These are phyloP conservation scores for Quercus suber DNA, from an alignment of 306 rosid genomes.

Conservation along the genomic window DNA sequence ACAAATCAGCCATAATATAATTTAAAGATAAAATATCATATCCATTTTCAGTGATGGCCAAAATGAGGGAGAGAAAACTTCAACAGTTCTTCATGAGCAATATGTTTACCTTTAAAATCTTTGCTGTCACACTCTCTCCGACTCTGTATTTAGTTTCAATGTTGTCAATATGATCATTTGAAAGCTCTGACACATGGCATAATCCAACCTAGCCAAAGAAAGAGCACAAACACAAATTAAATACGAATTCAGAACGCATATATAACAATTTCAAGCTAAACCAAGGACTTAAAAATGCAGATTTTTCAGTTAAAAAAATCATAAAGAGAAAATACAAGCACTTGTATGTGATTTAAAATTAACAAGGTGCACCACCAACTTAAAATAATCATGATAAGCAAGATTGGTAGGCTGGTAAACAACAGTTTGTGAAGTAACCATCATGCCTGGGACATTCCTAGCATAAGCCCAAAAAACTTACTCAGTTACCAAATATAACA, in stretches of 20 bases:
- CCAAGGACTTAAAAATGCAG: not conserved
- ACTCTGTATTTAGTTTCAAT: constrained; percentile 60
- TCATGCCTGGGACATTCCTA: not conserved
- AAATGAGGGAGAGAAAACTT: not conserved
- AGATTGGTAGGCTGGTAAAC: not conserved
- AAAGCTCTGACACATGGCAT: constrained; percentile 85
- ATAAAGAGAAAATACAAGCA: not conserved
- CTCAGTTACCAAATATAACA: not conserved
- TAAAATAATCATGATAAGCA: not conserved
- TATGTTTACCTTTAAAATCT: constrained; percentile 68
- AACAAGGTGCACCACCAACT: not conserved
- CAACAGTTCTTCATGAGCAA: constrained; percentile 2
- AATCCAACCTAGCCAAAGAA: constrained; percentile 68
- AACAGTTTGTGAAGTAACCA: not conserved
- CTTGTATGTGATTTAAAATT: not conserved
- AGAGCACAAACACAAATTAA: not conserved
- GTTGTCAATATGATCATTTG: constrained; percentile 55
- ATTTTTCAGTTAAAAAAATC: not conserved
- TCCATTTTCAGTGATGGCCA: not conserved
- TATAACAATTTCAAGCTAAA: not conserved
- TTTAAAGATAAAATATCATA: not conserved
- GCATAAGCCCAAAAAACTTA: not conserved
- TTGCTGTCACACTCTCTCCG: constrained; percentile 75
- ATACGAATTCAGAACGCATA: not conserved
- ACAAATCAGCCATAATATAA: not conserved